Evolutionary conservation across 371 early-diverging fungal species (phyloP), one percentile per base, ranked within the genome.

Genomic region (Smittium mucronatum): DNA sequence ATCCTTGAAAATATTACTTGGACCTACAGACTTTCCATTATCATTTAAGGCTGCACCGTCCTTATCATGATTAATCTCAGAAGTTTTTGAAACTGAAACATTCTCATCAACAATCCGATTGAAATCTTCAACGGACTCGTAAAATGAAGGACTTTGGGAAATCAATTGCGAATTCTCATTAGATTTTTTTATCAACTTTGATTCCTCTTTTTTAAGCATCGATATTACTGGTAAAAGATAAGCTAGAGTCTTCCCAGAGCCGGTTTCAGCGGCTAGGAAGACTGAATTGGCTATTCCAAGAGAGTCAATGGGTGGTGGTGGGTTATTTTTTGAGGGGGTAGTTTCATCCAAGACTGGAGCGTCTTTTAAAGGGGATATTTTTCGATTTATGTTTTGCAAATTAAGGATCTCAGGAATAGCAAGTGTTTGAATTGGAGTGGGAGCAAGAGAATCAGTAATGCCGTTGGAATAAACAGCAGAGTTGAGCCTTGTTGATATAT

Each of bases 241-340:
- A 1, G 99, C 91, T 29, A 97, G 82, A 0, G 99, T 99, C 80
- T 99, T 99, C n/a, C 99, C 99, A 0, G 93, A 91, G 26, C 99
- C 99, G 0, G 99, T 99, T 72, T 94, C 92, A 0, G 99, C 94
- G 2, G 97, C 97, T 61, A 89, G 84, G 28, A 99, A 76, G 68
- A 73, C 67, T 11, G n/a, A 33, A n/a, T 32, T 33, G 26, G n/a
- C 65, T 2, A 25, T 33, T 2, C 32, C 28, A 11, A n/a, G n/a
- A 21, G 26, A n/a, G 15, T 33, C 63, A 65, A 63, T 72, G 32
- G 73, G 64, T 63, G 69, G 69, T 57, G 66, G 29, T 64, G 75
- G 1, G 70, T 71, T 0, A 15, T 11, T 11, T 11, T 25, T 58
- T 0, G 1, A 25, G 17, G 35, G 32, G 32, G 36, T 34, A 35